Evolutionary conservation across 306 rosid species (phyloP).

Genomic region (Alnus rubra): DNA sequence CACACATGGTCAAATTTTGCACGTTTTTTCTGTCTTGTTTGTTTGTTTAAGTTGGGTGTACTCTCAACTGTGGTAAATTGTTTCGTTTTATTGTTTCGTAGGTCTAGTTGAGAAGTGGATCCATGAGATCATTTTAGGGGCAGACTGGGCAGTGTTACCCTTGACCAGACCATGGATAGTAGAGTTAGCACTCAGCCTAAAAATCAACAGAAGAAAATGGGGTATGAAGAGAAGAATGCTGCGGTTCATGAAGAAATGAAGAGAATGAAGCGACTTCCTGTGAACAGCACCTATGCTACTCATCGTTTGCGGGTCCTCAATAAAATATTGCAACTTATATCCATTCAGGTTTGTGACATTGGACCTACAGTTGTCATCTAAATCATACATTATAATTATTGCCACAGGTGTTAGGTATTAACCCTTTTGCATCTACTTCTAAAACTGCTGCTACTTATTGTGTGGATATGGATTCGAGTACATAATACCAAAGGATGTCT

Average conservation of each 20-base stretch:
- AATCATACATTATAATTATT: not conserved
- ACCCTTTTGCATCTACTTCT: not conserved
- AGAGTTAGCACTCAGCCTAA: constrained; percentile 36
- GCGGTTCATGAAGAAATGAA: constrained; percentile 61
- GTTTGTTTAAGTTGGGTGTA: not conserved
- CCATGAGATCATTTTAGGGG: constrained; percentile 24
- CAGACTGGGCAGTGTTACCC: constrained; percentile 25
- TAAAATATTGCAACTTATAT: constrained; percentile 73
- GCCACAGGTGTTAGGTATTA: not conserved
- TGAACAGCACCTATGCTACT: constrained; percentile 56
- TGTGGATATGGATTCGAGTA: not conserved
- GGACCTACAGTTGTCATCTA: constrained; percentile 2
- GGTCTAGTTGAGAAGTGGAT: constrained; percentile 9
- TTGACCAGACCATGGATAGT: constrained; percentile 45
- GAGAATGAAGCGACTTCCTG: constrained; percentile 62
- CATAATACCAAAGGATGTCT: not conserved
- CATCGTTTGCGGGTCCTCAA: constrained; percentile 82
- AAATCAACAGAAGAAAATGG: constrained; percentile 36
- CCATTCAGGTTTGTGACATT: constrained; percentile 54
- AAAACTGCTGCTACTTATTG: not conserved
- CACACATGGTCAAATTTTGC: not conserved
- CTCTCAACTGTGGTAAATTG: not conserved
- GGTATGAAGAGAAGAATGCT: constrained; percentile 52
- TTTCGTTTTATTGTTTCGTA: not conserved
- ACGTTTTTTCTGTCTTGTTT: not conserved